Percentiles rank a stretch among this genome's conserved stretches.
phyloP scores from a whole-genome alignment of 2,329 filamentous ascomycete species.

The Colletotrichum scovillei region DNA sequence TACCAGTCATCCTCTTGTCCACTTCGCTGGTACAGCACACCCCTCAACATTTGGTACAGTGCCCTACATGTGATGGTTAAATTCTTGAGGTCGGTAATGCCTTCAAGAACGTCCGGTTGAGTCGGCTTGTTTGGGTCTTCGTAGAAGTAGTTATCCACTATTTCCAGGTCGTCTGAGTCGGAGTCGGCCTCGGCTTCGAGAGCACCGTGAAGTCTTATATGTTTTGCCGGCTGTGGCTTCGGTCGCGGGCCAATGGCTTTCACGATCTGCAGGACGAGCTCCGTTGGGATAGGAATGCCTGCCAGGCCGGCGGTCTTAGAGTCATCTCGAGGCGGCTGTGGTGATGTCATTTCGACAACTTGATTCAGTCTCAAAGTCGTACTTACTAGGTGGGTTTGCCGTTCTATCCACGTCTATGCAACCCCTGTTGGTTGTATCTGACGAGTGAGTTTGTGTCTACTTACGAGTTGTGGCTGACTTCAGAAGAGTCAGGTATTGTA shows the following conservation, averaged over 20 bases:
- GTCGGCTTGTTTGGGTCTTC: not conserved
- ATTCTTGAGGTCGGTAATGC: slow-evolving; percentile 4
- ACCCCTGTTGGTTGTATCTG: not conserved
- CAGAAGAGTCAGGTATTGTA: no score
- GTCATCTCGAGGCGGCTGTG: not conserved
- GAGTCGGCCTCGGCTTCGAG: not conserved
- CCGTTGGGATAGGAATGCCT: not conserved
- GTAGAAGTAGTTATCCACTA: not conserved
- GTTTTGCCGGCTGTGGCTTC: not conserved
- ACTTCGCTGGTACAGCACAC: not conserved
- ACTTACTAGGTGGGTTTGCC: not conserved
- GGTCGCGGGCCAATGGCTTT: not conserved
- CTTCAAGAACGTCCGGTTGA: not conserved
- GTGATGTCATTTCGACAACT: not conserved
- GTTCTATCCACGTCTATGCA: not conserved
- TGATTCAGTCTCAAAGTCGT: not conserved
- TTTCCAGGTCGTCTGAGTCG: not conserved
- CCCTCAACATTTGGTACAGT: not conserved
- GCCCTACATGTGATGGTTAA: not conserved
- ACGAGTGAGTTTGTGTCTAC: not conserved
- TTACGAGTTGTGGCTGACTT: not conserved
- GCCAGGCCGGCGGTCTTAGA: not conserved
- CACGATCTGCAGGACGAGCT: not conserved
- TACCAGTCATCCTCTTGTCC: slow-evolving; percentile 8
- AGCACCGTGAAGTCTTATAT: not conserved